Percentiles rank a stretch among this genome's conserved stretches.
These are phyloP conservation scores for Colletotrichum noveboracense DNA, from an alignment of 2,329 filamentous ascomycete genomes.

Conservation along the genomic window DNA sequence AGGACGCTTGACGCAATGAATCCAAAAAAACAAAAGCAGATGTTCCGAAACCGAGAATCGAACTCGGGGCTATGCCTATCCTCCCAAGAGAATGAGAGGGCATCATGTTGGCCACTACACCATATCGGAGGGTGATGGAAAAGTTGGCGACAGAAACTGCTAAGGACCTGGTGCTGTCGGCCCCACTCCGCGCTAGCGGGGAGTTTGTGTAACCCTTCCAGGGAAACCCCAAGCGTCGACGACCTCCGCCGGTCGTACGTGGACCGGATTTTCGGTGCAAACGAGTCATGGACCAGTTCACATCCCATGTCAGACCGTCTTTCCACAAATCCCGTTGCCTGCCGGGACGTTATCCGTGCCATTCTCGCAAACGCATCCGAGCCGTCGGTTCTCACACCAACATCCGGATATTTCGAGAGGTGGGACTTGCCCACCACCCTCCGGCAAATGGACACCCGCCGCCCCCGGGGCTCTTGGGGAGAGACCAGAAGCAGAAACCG, in stretches of 20 bases:
- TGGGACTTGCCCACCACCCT: neutral
- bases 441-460: neutral
- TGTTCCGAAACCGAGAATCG: slow-evolving; percentile 17
- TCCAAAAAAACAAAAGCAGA: neutral
- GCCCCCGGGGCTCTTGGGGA: neutral
- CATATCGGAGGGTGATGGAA: neutral
- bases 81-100: neutral
- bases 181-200: neutral
- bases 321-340: neutral
- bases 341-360: neutral
- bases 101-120: slow-evolving; percentile 20
- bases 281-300: slow-evolving; percentile 7
- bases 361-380: neutral
- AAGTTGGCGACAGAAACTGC: rapidly evolving
- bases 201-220: neutral
- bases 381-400: neutral
- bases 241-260: neutral
- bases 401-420: neutral
- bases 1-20: rapidly evolving
- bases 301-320: neutral
- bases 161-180: neutral
- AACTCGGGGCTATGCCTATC: slow-evolving; percentile 20
- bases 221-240: neutral
- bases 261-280: neutral
- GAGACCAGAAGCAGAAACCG: neutral